Evolutionary conservation across 176 grass and related monocot genomes (phyloP), one percentile per base, ranked within the genome.

Genomic region (Carex cristatella): DNA sequence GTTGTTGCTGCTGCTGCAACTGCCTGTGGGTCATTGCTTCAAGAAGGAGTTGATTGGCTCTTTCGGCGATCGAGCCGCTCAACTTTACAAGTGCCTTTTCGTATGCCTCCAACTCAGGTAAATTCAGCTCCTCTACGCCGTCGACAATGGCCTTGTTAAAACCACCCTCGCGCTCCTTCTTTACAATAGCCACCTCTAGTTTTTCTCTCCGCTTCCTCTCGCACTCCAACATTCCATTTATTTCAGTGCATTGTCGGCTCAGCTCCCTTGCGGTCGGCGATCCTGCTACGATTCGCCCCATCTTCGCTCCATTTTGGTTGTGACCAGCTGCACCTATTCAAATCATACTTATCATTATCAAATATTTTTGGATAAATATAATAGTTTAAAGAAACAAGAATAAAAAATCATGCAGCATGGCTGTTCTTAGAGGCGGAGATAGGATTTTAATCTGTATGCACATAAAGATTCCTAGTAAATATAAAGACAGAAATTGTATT

Each of bases 211-310:
- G 65, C 13, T 70, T 73, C 65, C 73, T 83, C 32, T 91, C 86
- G 0, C 10, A 46, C 14, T 87, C 90, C 19, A 88, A 16, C 63
- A 66, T 33, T 8, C n/a, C 71, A 0, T 82, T 67, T 19, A 88
- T 37, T 44, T 90, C 85, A 28, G 64, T 86, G 32, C 83, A 87
- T 64, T 87, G 85, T 35, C 79, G 63, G 72, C 85, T 90, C 27
- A 90, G 81, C 55, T 86, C 86, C 5, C 85, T 63, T 35, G 14
- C 42, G 0, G 68, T 55, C 32, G 72, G 23, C 4, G 77, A 86
- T 56, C 75, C 65, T 16, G 72, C 12, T 19, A 28, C 14, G 0
- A 19, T 51, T 35, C 31, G 60, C 9, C 15, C 60, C 7, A 10
- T 32, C 19, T 83, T 83, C 38, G 16, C 9, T 67, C 61, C 81